Evolutionary conservation across 2,329 filamentous ascomycete genomes (phyloP), one percentile per base, ranked within the genome.

Genomic region (Fusarium heterosporum): DNA sequence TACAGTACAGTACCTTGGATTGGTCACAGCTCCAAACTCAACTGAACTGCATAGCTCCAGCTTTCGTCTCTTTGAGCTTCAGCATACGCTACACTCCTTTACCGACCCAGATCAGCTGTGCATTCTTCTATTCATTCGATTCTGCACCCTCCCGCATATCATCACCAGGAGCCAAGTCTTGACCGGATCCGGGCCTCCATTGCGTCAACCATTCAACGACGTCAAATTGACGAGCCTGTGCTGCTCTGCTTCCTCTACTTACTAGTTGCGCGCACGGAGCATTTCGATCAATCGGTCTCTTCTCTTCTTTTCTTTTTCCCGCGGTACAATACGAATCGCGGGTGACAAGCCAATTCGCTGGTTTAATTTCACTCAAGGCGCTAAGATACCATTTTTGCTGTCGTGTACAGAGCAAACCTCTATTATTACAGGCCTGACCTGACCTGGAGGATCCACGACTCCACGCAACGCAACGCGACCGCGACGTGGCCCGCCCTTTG

Each of bases 401-500:
- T 26, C 48, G 42, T 51, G 16, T 39, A 32, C 54, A 52, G 28
- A 38, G 61, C 43, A 65, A 57, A 63, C 43, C 58, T 62, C 60
- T 56, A 25, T 63, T 46, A 58, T 64, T 64, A 63, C 41, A 51
- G 59, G 51, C 59, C 59, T 58, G 40, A 53, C 41, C 47, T 55
- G 59, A 53, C 41, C 47, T 55, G 59, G 47, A 64, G 48, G 46
- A 52, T 46, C 34, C 55, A 34, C 55, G 47, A 59, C 57, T 53
- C 50, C 45, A 45, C 40, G 34, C 52, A 38, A 55, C 57, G 46
- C 55, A 50, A 61, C 69, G 61, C 65, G 69, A 70, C 67, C 62
- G 68, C 68, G 68, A 70, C 68, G 70, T 72, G 70, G 68, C 68
- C 58, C 54, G 39, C 48, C 41, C 66, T 63, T 16, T 34, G 32